Percentiles rank a stretch among this genome's conserved stretches.
Conservation (phyloP, 2,329 filamentous ascomycete species). For the Gnomoniopsis sp. region DNA sequence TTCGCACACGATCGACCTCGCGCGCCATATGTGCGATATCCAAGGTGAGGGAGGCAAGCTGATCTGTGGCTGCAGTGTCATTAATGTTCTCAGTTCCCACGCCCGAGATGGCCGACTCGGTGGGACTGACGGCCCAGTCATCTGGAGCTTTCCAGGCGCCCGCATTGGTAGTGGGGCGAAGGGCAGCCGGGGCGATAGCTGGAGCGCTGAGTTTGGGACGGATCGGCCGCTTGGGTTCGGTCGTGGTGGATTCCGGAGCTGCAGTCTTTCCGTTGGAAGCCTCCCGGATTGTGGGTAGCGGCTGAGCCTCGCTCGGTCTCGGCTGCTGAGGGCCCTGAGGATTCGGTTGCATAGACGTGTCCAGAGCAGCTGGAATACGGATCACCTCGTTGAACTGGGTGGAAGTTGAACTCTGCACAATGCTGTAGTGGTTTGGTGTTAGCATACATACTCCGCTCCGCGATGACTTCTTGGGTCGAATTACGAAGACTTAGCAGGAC, state of each 20-base stretch:
- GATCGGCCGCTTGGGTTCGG: slow-evolving; percentile 26
- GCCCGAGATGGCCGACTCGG: slow-evolving; percentile 9
- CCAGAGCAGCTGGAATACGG: not conserved
- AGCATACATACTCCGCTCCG: not conserved
- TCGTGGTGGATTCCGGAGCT: not conserved
- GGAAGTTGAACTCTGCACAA: not conserved
- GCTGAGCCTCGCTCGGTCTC: not conserved
- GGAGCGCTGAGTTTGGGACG: slow-evolving; percentile 24
- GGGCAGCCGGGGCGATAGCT: slow-evolving; percentile 3
- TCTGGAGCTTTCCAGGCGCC: slow-evolving; percentile 18
- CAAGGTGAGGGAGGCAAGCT: slow-evolving; percentile 23
- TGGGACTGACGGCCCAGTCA: slow-evolving; percentile 15
- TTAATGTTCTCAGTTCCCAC: not conserved
- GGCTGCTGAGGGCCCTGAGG: not conserved
- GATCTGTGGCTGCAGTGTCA: slow-evolving; percentile 4
- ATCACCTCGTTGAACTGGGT: slow-evolving; percentile 3
- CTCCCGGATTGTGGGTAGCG: slow-evolving; percentile 4
- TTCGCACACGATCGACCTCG: slow-evolving; percentile 53
- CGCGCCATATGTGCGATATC: slow-evolving; percentile 42
- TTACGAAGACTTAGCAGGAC: slow-evolving; percentile 1
- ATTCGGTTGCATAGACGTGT: not conserved
- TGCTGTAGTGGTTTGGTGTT: not conserved
- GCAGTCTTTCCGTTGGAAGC: not conserved
- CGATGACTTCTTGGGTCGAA: not conserved
- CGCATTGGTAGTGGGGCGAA: slow-evolving; percentile 9